These are phyloP conservation scores for Clitoria ternatea DNA, from an alignment of 306 rosid genomes.

Conservation along the genomic window DNA sequence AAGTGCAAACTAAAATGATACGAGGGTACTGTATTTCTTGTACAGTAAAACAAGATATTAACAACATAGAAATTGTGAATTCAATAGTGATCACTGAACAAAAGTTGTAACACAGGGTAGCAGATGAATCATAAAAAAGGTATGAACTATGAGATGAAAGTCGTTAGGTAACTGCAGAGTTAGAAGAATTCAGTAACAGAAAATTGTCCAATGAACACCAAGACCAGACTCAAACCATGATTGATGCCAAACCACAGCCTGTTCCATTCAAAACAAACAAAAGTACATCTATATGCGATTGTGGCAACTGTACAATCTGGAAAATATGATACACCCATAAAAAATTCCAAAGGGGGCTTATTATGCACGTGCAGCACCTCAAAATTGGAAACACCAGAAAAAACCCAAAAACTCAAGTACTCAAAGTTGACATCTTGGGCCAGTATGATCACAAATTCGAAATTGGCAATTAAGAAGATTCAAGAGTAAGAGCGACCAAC, in stretches of 20 bases:
- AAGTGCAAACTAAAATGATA: conserved; percentile 5
- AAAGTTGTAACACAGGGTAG: background rate
- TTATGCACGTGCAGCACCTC: too few relatives aligned
- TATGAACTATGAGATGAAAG: background rate
- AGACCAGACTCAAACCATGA: background rate
- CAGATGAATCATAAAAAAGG: background rate
- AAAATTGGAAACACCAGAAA: conserved; percentile 1
- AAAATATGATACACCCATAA: background rate
- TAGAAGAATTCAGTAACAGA: background rate
- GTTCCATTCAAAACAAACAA: conserved; percentile 6
- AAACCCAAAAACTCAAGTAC: conserved; percentile 25
- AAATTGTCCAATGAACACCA: background rate
- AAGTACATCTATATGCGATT: background rate
- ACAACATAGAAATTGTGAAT: background rate
- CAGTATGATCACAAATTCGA: conserved; percentile 10
- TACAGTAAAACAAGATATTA: conserved; percentile 5
- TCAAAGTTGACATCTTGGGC: conserved; percentile 23
- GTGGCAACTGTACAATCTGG: background rate
- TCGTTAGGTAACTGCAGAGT: background rate
- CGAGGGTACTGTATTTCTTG: conserved; percentile 5
- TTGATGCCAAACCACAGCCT: background rate
- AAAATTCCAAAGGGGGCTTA: background rate
- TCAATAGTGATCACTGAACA: background rate
- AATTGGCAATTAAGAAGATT: background rate
- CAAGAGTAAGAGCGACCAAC: background rate